Percentiles rank a stretch among this genome's conserved stretches.
Evolutionary conservation across 371 early-diverging fungal genomes (phyloP).

Genomic region (Apophysomyces variabilis): DNA sequence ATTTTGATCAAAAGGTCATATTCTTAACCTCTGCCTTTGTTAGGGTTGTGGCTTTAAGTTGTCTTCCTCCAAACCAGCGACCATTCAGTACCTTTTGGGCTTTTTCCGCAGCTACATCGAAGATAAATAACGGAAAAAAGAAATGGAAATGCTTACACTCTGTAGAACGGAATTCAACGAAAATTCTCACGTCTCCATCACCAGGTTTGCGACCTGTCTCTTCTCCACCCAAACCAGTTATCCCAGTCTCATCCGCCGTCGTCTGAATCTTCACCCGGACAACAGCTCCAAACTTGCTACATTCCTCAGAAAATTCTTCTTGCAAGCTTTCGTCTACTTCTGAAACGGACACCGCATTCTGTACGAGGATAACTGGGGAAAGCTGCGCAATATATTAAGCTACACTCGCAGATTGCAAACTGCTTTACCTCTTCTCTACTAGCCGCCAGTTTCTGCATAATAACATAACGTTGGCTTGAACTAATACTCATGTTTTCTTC

Average conservation of each 20-base stretch:
- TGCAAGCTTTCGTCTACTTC: slow-evolving; percentile 74
- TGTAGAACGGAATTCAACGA: slow-evolving; percentile 61
- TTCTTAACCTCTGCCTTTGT: slow-evolving; percentile 4
- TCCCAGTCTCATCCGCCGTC: slow-evolving; percentile 26
- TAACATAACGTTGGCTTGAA: slow-evolving; percentile 62
- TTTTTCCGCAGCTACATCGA: slow-evolving; percentile 51
- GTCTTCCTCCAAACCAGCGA: slow-evolving; percentile 77
- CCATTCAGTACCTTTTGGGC: slow-evolving; percentile 65
- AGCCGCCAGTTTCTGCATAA: slow-evolving; percentile 77
- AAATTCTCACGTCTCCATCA: slow-evolving; percentile 56
- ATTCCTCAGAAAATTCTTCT: slow-evolving; percentile 73
- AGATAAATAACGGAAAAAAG: neutral
- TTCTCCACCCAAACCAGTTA: slow-evolving; percentile 26
- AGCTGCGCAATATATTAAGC: slow-evolving; percentile 6
- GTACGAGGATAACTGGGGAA: slow-evolving; percentile 59
- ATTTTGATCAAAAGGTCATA: neutral
- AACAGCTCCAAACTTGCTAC: slow-evolving; percentile 68
- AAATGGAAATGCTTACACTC: slow-evolving; percentile 30
- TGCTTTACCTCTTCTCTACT: slow-evolving; percentile 36
- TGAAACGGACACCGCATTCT: slow-evolving; percentile 57
- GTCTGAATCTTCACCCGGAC: slow-evolving; percentile 56
- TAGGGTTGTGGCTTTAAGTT: slow-evolving; percentile 47
- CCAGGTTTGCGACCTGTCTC: slow-evolving; percentile 22
- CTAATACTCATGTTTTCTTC: slow-evolving; percentile 72
- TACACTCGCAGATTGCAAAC: neutral